Evolutionary conservation across 2,329 filamentous ascomycete species (phyloP).

Genomic region (Monosporascus ibericus): DNA sequence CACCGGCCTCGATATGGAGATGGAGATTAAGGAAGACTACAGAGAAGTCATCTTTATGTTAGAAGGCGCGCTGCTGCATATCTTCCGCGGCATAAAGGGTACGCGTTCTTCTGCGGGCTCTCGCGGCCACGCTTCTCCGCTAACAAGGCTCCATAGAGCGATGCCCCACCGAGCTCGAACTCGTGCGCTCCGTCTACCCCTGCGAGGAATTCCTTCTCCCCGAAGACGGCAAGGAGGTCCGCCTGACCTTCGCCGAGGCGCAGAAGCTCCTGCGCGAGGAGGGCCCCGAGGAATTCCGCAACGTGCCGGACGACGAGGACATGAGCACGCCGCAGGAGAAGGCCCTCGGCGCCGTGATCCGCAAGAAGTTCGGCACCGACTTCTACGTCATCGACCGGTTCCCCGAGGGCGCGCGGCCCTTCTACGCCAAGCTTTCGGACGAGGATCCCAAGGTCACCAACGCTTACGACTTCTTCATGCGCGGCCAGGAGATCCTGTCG

Average conservation of each 20-base stretch:
- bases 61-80: conserved; percentile 68
- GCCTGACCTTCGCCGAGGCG: conserved; percentile 71
- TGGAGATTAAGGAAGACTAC: conserved; percentile 78
- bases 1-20: conserved; percentile 82
- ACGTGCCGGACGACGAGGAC: conserved; percentile 72
- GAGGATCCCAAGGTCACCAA: conserved; percentile 50
- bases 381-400: conserved; percentile 98
- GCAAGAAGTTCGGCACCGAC: conserved; percentile 86
- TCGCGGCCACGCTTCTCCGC: neutral
- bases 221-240: conserved; percentile 65
- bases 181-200: conserved; percentile 67
- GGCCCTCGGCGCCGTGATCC: conserved; percentile 79
- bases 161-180: conserved; percentile 66
- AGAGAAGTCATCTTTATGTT: conserved; percentile 67
- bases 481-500: conserved; percentile 87
- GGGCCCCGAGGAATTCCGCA: conserved; percentile 58
- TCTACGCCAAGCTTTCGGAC: conserved; percentile 69
- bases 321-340: conserved; percentile 79
- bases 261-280: conserved; percentile 72
- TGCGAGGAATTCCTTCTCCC: conserved; percentile 73
- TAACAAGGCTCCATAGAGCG: conserved; percentile 30
- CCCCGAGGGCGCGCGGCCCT: conserved; percentile 79
- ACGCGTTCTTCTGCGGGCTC: conserved; percentile 4
- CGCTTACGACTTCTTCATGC: conserved; percentile 70
- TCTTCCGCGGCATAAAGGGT: conserved; percentile 66